These are phyloP conservation scores for Saccharomycopsis babjevae DNA, from an alignment of 805 yeast species.

Conservation along the genomic window DNA sequence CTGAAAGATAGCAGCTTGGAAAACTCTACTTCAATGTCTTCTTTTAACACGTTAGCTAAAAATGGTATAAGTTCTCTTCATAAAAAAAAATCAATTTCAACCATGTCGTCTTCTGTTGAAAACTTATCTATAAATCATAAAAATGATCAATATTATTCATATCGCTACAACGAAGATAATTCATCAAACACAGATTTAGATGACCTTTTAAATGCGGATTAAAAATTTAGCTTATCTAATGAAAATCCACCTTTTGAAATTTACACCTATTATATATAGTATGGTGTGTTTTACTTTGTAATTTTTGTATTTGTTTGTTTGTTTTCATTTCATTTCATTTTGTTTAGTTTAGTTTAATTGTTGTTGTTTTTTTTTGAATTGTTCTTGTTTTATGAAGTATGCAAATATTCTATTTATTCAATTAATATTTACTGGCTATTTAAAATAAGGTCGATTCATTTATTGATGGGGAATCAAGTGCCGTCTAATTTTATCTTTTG, in stretches of 20 bases:
- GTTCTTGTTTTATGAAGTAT: too few relatives aligned
- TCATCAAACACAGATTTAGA: not conserved
- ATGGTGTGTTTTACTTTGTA: not conserved
- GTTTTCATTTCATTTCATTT: too few relatives aligned
- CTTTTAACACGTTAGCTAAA: not conserved
- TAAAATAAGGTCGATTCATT: too few relatives aligned
- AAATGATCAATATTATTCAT: not conserved
- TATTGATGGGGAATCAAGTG: too few relatives aligned
- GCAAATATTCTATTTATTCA: too few relatives aligned
- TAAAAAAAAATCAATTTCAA: not conserved
- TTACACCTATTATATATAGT: not conserved
- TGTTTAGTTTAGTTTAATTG: too few relatives aligned
- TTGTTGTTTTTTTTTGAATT: too few relatives aligned
- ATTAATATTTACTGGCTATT: too few relatives aligned
- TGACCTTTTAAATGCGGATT: not conserved
- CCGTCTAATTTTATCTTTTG: too few relatives aligned
- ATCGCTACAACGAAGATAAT: not conserved
- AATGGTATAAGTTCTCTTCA: not conserved
- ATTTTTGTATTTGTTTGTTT: not conserved
- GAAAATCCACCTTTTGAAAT: too few relatives aligned
- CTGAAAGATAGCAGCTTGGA: not conserved
- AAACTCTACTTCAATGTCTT: not conserved
- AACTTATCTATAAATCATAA: not conserved
- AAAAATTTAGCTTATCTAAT: too few relatives aligned
- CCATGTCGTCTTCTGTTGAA: not conserved